A percentile compares a stretch with the other conserved stretches of the same genome.
Evolutionary conservation across 306 rosid species (phyloP).

Genomic region (Heteromeles arbutifolia): DNA sequence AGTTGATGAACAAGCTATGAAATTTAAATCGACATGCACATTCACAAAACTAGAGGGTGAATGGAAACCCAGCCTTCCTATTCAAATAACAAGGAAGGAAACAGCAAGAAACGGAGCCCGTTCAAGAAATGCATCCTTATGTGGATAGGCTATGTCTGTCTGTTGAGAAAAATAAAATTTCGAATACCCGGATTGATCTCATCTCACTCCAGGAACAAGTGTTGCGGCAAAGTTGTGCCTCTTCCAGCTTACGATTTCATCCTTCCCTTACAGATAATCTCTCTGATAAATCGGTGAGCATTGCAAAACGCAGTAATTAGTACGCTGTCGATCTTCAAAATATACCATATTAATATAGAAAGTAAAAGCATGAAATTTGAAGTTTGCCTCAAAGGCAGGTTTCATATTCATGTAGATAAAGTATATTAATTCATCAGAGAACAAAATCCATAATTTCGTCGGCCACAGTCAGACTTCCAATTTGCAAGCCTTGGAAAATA

Average conservation of each 20-base stretch:
- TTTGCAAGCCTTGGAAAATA: slow-evolving; percentile 1
- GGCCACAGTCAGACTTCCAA: background rate
- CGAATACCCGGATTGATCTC: background rate
- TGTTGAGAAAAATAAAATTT: background rate
- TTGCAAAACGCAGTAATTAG: slow-evolving; percentile 6
- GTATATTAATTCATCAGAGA: background rate
- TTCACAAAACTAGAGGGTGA: background rate
- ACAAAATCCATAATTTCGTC: slow-evolving; percentile 2
- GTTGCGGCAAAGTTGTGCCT: slow-evolving; percentile 6
- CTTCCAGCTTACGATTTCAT: slow-evolving; percentile 18
- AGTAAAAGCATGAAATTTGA: background rate
- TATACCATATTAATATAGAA: background rate
- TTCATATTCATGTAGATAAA: too few species aligned
- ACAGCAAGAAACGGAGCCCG: background rate
- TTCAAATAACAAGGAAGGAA: background rate
- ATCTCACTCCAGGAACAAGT: background rate
- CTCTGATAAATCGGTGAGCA: slow-evolving; percentile 40
- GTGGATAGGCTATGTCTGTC: background rate
- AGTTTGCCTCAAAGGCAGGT: background rate
- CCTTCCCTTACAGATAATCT: slow-evolving; percentile 53
- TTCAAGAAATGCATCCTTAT: background rate
- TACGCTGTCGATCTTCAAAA: background rate
- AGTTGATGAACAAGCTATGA: background rate
- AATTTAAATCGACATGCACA: too few species aligned
- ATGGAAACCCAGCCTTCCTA: background rate